Conservation (phyloP, 495 filamentous ascomycete genomes). For the Pyrenula aspistea region DNA sequence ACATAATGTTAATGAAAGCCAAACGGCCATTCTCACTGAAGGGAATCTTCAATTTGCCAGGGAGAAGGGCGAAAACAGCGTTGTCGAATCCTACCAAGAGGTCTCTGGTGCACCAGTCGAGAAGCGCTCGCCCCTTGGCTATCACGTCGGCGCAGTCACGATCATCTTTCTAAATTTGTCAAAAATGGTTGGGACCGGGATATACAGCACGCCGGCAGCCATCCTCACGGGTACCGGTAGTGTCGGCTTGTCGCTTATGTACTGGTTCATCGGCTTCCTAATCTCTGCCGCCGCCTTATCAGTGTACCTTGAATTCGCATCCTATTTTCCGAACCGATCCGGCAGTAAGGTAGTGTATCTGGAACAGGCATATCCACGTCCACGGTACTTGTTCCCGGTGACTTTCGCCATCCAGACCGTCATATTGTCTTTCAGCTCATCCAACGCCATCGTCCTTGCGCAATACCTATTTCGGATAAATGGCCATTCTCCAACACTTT, state of each 20-base stretch:
- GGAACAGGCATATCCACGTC: slow-evolving; percentile 51
- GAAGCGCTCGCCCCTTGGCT: slow-evolving; percentile 43
- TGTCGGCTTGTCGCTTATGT: slow-evolving; percentile 46
- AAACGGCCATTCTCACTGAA: slow-evolving; percentile 8
- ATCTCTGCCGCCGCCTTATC: slow-evolving; percentile 35
- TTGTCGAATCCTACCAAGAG: slow-evolving; percentile 46
- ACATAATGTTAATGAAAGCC: background rate
- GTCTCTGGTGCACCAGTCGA: slow-evolving; percentile 53
- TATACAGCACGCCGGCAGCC: slow-evolving; percentile 51
- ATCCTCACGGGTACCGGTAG: slow-evolving; percentile 45
- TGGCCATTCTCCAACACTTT: slow-evolving; percentile 25
- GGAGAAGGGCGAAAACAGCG: slow-evolving; percentile 43
- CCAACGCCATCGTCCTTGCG: slow-evolving; percentile 49
- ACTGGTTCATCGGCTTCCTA: slow-evolving; percentile 47
- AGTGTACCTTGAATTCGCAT: slow-evolving; percentile 48
- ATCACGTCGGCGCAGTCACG: slow-evolving; percentile 40
- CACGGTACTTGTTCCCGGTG: slow-evolving; percentile 47
- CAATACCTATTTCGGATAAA: slow-evolving; percentile 34
- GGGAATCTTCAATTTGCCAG: slow-evolving; percentile 36
- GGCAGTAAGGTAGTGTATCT: slow-evolving; percentile 55
- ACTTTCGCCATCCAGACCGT: slow-evolving; percentile 49
- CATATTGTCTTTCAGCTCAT: slow-evolving; percentile 48
- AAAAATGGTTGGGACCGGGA: slow-evolving; percentile 55
- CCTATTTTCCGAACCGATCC: slow-evolving; percentile 53
- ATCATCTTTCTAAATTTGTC: slow-evolving; percentile 51